A percentile compares a stretch with the other conserved stretches of the same genome.
Conservation (phyloP, 345 rosid genomes). For the Aegle marmelos region DNA sequence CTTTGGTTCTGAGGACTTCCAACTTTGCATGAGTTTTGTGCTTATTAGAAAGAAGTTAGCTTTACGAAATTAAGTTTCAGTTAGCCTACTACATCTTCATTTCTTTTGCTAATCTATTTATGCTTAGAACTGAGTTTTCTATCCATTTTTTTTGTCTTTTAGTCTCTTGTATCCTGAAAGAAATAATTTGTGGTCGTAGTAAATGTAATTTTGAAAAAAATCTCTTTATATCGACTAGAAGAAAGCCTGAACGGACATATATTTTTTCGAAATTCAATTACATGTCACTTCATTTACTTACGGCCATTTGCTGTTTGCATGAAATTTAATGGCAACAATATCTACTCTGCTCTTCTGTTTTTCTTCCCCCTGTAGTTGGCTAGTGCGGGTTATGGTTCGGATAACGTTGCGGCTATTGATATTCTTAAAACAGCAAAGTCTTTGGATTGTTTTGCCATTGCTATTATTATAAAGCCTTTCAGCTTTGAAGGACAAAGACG, state of each 20-base stretch:
- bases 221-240: not conserved
- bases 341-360: conserved; percentile 15
- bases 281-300: not conserved
- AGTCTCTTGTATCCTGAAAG: not conserved
- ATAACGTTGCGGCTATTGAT: conserved; percentile 55
- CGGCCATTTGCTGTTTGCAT: not conserved
- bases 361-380: conserved; percentile 46
- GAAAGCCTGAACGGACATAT: not conserved
- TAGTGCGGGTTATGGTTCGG: conserved; percentile 76
- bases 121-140: not conserved
- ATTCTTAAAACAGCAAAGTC: conserved; percentile 55
- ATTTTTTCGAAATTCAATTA: no score
- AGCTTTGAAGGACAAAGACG: conserved; percentile 92
- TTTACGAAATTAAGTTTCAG: not conserved
- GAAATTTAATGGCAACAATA: conserved; percentile 8
- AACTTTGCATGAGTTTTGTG: not conserved
- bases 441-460: conserved; percentile 52
- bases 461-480: conserved; percentile 82
- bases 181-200: not conserved
- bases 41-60: not conserved
- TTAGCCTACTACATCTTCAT: not conserved
- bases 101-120: not conserved
- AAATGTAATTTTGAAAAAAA: not conserved
- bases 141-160: not conserved
- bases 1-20: not conserved